Evolutionary conservation across 2,329 filamentous ascomycete species (phyloP).

Genomic region (Fusarium sp.): DNA sequence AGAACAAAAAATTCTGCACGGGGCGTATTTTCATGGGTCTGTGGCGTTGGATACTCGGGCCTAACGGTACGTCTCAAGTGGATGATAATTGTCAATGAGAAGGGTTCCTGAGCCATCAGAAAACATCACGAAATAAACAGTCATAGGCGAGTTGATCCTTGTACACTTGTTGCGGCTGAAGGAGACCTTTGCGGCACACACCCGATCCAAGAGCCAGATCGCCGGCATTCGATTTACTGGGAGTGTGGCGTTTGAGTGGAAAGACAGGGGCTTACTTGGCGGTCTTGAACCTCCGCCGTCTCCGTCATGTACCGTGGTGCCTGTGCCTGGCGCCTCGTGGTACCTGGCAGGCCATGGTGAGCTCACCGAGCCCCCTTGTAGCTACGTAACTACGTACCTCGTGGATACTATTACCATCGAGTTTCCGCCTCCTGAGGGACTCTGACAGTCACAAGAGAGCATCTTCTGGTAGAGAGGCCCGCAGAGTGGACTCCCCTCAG

Average conservation of each 20-base stretch:
- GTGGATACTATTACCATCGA: slow-evolving; percentile 25
- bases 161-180: neutral
- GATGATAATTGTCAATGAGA: neutral
- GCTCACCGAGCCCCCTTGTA: slow-evolving; percentile 3
- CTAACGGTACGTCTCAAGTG: neutral
- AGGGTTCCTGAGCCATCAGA: slow-evolving; percentile 4
- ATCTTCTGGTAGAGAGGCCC: slow-evolving; percentile 6
- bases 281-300: slow-evolving; percentile 4
- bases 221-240: slow-evolving; percentile 3
- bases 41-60: neutral
- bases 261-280: neutral
- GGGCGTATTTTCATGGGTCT: neutral
- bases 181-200: slow-evolving; percentile 5
- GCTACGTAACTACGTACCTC: slow-evolving; percentile 4
- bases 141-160: neutral
- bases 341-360: neutral
- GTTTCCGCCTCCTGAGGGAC: neutral
- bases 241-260: neutral
- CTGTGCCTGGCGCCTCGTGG: neutral
- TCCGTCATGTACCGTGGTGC: neutral
- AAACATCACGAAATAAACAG: slow-evolving; percentile 14
- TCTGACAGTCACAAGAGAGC: slow-evolving; percentile 8
- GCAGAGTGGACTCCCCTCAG: neutral
- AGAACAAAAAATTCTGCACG: neutral
- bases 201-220: slow-evolving; percentile 8